phyloP scores from a whole-genome alignment of 2,329 filamentous ascomycete species.

The Cercospora canescens region DNA sequence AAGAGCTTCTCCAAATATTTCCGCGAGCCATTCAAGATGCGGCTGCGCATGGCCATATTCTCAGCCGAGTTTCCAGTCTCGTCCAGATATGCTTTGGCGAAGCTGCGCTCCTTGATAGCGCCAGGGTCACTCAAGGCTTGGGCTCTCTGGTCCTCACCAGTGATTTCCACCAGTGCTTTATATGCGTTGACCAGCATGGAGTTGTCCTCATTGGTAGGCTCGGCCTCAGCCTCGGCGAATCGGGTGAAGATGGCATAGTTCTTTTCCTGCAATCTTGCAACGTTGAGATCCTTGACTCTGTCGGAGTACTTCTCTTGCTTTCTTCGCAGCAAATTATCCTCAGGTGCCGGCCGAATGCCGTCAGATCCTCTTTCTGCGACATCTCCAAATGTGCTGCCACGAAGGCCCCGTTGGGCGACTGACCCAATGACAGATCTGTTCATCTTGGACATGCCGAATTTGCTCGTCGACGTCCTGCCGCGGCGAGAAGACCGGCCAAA shows the following conservation, averaged over 20 bases:
- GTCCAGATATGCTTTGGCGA: conserved; percentile 74
- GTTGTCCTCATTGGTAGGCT: conserved; percentile 64
- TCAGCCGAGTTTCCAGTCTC: conserved; percentile 65
- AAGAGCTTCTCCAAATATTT: conserved; percentile 80
- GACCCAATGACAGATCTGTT: conserved; percentile 86
- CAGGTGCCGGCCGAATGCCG: conserved; percentile 54
- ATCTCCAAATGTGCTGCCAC: conserved; percentile 40
- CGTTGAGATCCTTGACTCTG: conserved; percentile 77
- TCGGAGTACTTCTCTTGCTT: conserved; percentile 81
- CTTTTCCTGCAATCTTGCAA: conserved; percentile 64
- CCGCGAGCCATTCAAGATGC: conserved; percentile 78
- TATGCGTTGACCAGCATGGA: conserved; percentile 76
- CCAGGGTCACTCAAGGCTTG: conserved; percentile 61
- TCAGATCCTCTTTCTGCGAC: conserved; percentile 49
- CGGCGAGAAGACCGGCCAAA: conserved; percentile 55
- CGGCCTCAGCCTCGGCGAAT: conserved; percentile 72
- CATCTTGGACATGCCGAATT: conserved; percentile 68
- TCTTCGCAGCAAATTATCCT: conserved; percentile 76
- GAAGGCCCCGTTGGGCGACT: conserved; percentile 57
- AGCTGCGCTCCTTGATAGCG: conserved; percentile 73
- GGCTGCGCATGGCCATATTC: conserved; percentile 69
- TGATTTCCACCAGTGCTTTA: conserved; percentile 74
- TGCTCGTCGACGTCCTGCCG: conserved; percentile 46
- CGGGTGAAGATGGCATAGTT: conserved; percentile 74
- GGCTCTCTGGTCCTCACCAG: conserved; percentile 66